Conservation (phyloP, 805 yeast species). For the Candida pseudoglaebosa region DNA sequence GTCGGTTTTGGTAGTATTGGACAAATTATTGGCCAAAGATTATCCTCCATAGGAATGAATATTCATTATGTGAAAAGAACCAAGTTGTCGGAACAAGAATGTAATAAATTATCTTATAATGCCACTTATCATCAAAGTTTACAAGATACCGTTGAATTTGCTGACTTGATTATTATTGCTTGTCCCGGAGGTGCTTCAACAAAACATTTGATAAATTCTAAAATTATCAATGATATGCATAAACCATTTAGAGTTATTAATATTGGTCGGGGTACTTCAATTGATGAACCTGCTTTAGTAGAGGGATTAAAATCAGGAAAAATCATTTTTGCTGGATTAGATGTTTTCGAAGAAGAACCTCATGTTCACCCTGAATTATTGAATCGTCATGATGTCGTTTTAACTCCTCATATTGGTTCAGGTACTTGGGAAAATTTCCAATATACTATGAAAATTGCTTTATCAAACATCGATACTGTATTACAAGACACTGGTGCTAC, state of each 20-base stretch:
- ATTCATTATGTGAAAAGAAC: conserved; percentile 61
- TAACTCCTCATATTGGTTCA: conserved; percentile 73
- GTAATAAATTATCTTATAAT: conserved; percentile 37
- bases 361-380: conserved; percentile 46
- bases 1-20: conserved; percentile 81
- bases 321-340: conserved; percentile 64
- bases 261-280: conserved; percentile 69
- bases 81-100: conserved; percentile 31
- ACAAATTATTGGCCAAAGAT: conserved; percentile 52
- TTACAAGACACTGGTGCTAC: conserved; percentile 10
- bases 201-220: conserved; percentile 46
- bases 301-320: conserved; percentile 57
- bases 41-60: conserved; percentile 58
- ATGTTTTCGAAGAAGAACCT: conserved; percentile 69
- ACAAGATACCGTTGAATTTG: conserved; percentile 31
- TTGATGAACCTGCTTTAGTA: conserved; percentile 62
- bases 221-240: conserved; percentile 44
- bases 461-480: conserved; percentile 51
- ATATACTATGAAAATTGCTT: conserved; percentile 46
- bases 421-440: conserved; percentile 54
- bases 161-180: conserved; percentile 61
- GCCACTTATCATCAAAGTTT: conserved; percentile 39
- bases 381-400: conserved; percentile 57
- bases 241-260: conserved; percentile 62
- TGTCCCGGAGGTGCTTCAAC: conserved; percentile 65